Evolutionary conservation across 345 rosid genomes (phyloP).

Genomic region (Ceriops tagal): DNA sequence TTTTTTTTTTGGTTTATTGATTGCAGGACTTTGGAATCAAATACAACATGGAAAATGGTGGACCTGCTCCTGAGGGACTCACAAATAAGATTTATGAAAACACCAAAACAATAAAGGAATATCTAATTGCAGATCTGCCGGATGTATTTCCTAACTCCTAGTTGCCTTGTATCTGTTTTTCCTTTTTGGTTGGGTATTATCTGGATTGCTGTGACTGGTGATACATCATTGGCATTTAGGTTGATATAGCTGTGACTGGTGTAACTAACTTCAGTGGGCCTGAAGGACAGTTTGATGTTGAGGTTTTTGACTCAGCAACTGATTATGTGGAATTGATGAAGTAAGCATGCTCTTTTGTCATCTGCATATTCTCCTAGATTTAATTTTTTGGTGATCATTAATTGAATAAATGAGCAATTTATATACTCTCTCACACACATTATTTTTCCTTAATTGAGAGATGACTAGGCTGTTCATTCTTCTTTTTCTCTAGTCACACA

Average conservation of each 20-base stretch:
- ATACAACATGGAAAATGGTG: conserved; percentile 99
- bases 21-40: conserved; percentile 96
- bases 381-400: not conserved
- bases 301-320: conserved; percentile 88
- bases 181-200: not conserved
- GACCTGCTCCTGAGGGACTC: conserved; percentile 97
- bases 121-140: conserved; percentile 73
- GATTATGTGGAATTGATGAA: conserved; percentile 92
- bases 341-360: conserved; percentile 42
- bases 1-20: not conserved
- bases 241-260: conserved; percentile 65
- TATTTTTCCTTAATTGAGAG: too few species aligned
- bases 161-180: not conserved
- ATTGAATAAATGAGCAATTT: not conserved
- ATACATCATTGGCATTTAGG: conserved; percentile 40
- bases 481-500: too few species aligned
- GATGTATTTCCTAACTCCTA: conserved; percentile 41
- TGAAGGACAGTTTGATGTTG: conserved; percentile 87
- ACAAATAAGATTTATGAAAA: conserved; percentile 93
- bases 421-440: not conserved
- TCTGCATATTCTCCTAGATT: not conserved
- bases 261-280: conserved; percentile 71
- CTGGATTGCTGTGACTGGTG: not conserved
- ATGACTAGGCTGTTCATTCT: too few species aligned
- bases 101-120: conserved; percentile 87